Base-by-base conservation (phyloP, 1,284 basidiomycete genomes). In the Ganoderma boninense region DNA sequence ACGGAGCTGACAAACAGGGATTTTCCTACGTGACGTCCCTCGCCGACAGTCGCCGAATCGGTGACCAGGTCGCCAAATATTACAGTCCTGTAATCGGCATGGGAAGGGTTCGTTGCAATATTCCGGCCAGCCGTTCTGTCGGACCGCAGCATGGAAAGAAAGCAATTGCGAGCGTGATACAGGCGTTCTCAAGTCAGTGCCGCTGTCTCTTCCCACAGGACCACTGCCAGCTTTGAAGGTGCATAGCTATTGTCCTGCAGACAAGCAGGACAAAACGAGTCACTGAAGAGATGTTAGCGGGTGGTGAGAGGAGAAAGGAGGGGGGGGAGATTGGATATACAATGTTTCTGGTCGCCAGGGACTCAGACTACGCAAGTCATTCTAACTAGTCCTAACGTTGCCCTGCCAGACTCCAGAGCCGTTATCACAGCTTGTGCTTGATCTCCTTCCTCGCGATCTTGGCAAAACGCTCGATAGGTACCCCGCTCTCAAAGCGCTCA, bases 391-490 rank as follows among this genome's bases (percentile, higher is more conserved):
- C 32, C 32, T 32, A 32, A 32, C 32, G 5, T 32, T 32, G 32
- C 32, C 32, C 32, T 5, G 32, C 32, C 32, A 32, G 32, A 32
- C 32, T 32, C 43, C 43, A 44, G 14, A 11, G 38, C 35, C 11
- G n/a, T 10, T 11, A 26, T 77, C 70, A 79, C n/a, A 92, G 76
- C 74, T 90, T 91, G 77, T 92, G 90, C 74, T 82, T 89, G 71
- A 92, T 87, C 79, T 92, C 89, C 78, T 88, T 91, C 65, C 79
- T 84, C 20, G 89, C 86, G 66, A 93, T 86, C 76, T 84, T 86
- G n/a, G 73, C 79, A 75, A 92, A 92, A 66, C 87, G 86, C 73
- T 79, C 76, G 1, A 69, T 57, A 7, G 91, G 92, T 52, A 88
- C 79, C 0, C 89, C 90, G 70, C 85, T 89, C n/a, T 85, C 85